Conservation (phyloP, 352 stramenopile genomes). For the Pythium aristosporum region DNA sequence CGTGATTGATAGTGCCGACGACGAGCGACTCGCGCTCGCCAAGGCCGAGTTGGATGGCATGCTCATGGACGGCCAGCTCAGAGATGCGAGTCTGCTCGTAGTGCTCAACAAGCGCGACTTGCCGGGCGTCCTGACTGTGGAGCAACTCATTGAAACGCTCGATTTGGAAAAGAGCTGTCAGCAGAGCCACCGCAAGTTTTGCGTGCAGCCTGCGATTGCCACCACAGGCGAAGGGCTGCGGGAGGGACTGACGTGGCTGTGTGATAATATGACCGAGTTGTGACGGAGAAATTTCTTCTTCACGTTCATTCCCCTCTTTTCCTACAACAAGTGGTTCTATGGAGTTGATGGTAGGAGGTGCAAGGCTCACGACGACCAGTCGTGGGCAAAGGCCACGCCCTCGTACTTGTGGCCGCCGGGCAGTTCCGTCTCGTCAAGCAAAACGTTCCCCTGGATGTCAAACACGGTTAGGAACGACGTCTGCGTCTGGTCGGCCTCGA, state of each 20-base stretch:
- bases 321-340: slow-evolving; percentile 13
- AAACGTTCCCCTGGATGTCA: slow-evolving; percentile 86
- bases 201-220: slow-evolving; percentile 65
- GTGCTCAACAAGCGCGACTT: slow-evolving; percentile 82
- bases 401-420: slow-evolving; percentile 92
- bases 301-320: slow-evolving; percentile 12
- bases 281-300: slow-evolving; percentile 25
- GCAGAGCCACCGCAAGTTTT: slow-evolving; percentile 47
- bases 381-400: slow-evolving; percentile 89
- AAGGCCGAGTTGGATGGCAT: slow-evolving; percentile 72
- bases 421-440: slow-evolving; percentile 91
- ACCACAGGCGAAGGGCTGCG: slow-evolving; percentile 76
- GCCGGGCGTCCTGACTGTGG: slow-evolving; percentile 43
- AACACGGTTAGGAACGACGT: slow-evolving; percentile 94
- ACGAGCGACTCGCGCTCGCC: slow-evolving; percentile 59
- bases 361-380: slow-evolving; percentile 44
- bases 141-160: slow-evolving; percentile 50
- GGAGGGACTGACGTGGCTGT: slow-evolving; percentile 77
- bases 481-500: slow-evolving; percentile 88
- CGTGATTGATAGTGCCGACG: slow-evolving; percentile 78
- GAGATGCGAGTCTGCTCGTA: slow-evolving; percentile 61
- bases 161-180: slow-evolving; percentile 52
- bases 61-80: slow-evolving; percentile 65
- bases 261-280: slow-evolving; percentile 70
- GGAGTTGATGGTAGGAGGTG: slow-evolving; percentile 19